These are phyloP conservation scores for Angophora floribunda DNA, from an alignment of 345 rosid species.

Conservation along the genomic window DNA sequence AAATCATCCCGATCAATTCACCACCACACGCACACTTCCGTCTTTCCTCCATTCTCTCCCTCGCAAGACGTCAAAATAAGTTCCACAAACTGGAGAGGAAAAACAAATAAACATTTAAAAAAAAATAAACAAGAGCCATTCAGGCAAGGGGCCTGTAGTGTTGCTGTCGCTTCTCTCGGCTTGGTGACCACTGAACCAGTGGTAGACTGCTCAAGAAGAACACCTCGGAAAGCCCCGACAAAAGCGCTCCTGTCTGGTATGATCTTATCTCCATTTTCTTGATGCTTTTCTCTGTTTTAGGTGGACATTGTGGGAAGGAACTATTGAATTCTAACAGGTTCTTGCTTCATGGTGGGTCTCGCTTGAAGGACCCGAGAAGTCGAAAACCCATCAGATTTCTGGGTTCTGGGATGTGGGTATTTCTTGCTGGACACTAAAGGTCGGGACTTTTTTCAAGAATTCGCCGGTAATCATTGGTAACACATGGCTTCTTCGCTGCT, in stretches of 20 bases:
- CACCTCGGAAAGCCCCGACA: background rate
- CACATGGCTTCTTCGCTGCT: conserved; percentile 68
- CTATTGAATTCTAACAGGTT: background rate
- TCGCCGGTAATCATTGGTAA: background rate
- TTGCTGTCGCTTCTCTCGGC: background rate
- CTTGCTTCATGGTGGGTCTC: background rate
- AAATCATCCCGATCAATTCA: background rate
- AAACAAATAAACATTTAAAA: background rate
- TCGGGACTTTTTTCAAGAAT: background rate
- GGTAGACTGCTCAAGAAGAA: background rate
- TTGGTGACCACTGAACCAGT: background rate
- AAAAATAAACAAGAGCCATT: background rate
- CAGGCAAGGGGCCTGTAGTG: background rate
- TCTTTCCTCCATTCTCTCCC: background rate
- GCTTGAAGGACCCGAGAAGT: background rate
- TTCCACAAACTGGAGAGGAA: background rate
- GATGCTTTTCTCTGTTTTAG: background rate
- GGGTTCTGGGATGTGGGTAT: background rate
- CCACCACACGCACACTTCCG: background rate
- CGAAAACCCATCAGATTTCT: background rate
- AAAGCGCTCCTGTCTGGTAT: background rate
- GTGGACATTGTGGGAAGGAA: background rate
- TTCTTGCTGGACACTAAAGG: background rate
- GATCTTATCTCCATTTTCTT: background rate
- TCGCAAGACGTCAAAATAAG: background rate